These are phyloP conservation scores for Mycosphaerelloides madeirae DNA, from an alignment of 2,329 filamentous ascomycete species.

Conservation along the genomic window DNA sequence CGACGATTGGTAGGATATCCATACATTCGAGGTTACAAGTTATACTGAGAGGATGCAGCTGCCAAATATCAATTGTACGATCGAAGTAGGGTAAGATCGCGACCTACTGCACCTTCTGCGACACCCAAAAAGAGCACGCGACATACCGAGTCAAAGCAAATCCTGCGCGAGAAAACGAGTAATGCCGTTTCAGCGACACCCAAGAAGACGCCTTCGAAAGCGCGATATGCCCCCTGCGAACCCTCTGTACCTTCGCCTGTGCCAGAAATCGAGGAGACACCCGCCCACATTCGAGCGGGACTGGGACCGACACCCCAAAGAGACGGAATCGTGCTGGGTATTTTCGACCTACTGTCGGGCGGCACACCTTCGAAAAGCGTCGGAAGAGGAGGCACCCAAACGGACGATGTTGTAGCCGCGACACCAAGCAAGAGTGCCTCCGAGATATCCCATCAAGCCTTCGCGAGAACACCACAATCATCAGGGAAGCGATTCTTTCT, in stretches of 20 bases:
- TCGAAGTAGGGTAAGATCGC: constrained; percentile 53
- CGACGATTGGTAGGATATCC: constrained; percentile 58
- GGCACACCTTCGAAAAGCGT: constrained; percentile 18
- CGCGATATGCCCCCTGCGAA: constrained; percentile 5
- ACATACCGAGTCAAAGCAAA: constrained; percentile 7
- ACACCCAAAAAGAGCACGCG: constrained; percentile 22
- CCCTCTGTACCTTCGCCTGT: constrained; percentile 12
- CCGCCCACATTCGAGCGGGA: constrained; percentile 28
- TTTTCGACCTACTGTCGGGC: constrained; percentile 65
- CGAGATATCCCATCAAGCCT: constrained; percentile 9
- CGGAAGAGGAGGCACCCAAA: constrained; percentile 26
- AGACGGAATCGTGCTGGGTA: constrained; percentile 68
- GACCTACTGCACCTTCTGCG: constrained; percentile 39
- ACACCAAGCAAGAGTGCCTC: constrained; percentile 36
- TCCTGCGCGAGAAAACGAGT: constrained; percentile 15
- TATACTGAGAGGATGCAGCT: constrained; percentile 40
- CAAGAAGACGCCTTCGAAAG: constrained; percentile 16
- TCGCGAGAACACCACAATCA: constrained; percentile 46
- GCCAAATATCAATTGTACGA: constrained; percentile 75
- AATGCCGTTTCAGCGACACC: constrained; percentile 15
- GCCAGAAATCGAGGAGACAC: constrained; percentile 30
- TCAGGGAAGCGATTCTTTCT: constrained; percentile 58
- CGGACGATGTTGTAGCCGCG: constrained; percentile 32
- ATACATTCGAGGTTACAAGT: constrained; percentile 13
- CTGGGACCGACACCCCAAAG: constrained; percentile 75